Conservation (phyloP, 805 yeast species). For the Kuraishia ogatae region DNA sequence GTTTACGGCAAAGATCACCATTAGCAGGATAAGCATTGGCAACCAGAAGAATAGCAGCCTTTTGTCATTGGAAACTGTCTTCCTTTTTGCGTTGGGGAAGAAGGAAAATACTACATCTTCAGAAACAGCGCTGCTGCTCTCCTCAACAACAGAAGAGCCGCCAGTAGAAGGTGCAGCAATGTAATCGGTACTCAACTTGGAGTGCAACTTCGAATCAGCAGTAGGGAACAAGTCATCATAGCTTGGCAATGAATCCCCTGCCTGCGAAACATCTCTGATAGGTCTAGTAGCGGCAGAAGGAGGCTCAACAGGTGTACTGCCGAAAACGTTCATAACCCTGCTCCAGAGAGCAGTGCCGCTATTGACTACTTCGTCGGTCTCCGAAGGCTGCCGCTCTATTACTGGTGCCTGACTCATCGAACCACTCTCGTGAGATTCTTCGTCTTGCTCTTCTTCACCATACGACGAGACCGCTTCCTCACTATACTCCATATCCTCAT, state of each 20-base stretch:
- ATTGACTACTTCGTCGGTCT: not conserved
- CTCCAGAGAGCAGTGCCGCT: slow-evolving; percentile 15
- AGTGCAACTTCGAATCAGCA: not conserved
- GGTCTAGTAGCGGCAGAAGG: not conserved
- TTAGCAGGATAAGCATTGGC: slow-evolving; percentile 57
- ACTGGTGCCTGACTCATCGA: slow-evolving; percentile 6
- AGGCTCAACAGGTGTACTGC: slow-evolving; percentile 6
- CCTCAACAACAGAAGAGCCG: not conserved
- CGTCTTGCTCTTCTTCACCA: slow-evolving; percentile 2
- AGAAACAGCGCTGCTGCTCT: slow-evolving; percentile 1
- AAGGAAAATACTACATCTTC: slow-evolving; percentile 11
- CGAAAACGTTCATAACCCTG: slow-evolving; percentile 21
- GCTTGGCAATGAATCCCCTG: slow-evolving; percentile 48
- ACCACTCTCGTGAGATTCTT: slow-evolving; percentile 11
- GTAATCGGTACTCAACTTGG: not conserved
- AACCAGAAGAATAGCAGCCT: slow-evolving; percentile 89
- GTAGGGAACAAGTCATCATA: slow-evolving; percentile 73
- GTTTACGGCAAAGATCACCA: slow-evolving; percentile 28
- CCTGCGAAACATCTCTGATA: slow-evolving; percentile 17
- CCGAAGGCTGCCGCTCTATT: slow-evolving; percentile 3
- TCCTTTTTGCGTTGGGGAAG: slow-evolving; percentile 27
- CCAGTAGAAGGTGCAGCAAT: not conserved
- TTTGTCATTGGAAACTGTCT: slow-evolving; percentile 59
- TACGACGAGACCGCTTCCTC: not conserved
- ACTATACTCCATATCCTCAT: slow-evolving; percentile 11